Percentiles rank a stretch among this genome's conserved stretches.
Evolutionary conservation across 257 asterid genomes (phyloP).

Genomic region (Solanum medicagineum): DNA sequence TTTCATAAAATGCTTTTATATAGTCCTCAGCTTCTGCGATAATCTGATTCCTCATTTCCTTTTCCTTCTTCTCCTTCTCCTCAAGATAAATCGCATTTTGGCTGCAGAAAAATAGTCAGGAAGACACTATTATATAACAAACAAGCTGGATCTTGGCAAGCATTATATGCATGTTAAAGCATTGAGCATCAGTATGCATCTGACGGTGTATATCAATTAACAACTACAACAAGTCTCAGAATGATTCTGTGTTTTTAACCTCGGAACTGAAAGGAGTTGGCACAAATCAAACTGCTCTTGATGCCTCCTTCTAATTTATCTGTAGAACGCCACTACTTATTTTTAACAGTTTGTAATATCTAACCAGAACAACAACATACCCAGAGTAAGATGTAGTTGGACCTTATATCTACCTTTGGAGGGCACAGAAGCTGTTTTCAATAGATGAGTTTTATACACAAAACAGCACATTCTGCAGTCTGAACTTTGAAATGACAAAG

Average conservation of each 20-base stretch:
- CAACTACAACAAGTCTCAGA: neutral
- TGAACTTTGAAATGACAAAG: neutral
- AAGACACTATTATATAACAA: neutral
- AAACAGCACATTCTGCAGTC: neutral
- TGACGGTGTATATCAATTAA: neutral
- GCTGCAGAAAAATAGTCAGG: conserved; percentile 16
- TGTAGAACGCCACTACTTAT: neutral
- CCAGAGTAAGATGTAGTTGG: too few species aligned
- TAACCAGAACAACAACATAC: neutral
- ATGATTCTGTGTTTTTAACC: neutral
- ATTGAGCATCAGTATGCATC: neutral
- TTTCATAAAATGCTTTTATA: conserved; percentile 63
- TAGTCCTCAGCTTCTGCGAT: conserved; percentile 86
- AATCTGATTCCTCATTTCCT: conserved; percentile 69
- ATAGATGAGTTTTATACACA: neutral
- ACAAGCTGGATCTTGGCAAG: neutral
- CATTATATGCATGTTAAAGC: neutral
- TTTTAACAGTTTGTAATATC: neutral
- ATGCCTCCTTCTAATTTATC: neutral
- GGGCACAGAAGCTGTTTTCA: too few species aligned
- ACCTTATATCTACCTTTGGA: too few species aligned
- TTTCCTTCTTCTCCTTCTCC: conserved; percentile 89
- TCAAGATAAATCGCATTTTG: conserved; percentile 79
- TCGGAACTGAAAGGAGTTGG: neutral
- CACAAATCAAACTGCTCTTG: neutral